phyloP scores from a whole-genome alignment of 441 rosid species.

The Pelargonium cotyledonis region DNA sequence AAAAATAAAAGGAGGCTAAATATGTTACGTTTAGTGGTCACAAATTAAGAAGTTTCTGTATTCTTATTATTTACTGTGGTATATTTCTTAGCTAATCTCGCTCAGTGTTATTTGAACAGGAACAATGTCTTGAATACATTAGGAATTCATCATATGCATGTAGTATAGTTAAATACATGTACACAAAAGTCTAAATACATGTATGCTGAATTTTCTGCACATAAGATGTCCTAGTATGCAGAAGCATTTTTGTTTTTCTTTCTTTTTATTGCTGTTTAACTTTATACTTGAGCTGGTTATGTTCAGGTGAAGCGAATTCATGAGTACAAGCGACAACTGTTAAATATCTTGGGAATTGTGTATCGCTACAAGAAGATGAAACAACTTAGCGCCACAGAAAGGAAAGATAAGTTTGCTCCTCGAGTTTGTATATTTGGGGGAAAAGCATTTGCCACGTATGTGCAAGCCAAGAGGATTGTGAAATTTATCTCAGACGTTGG shows the following conservation, averaged over 20 bases:
- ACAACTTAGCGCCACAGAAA: slow-evolving; percentile 66
- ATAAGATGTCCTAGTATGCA: neutral
- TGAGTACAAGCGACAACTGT: slow-evolving; percentile 84
- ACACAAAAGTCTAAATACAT: too few species aligned
- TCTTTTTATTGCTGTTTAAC: neutral
- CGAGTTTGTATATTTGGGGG: slow-evolving; percentile 97
- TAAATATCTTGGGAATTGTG: slow-evolving; percentile 83
- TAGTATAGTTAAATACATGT: too few species aligned
- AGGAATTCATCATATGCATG: too few species aligned
- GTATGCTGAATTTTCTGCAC: neutral
- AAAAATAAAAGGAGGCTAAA: neutral
- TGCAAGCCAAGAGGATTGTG: slow-evolving; percentile 96
- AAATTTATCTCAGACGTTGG: slow-evolving; percentile 90
- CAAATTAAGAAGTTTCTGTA: too few species aligned
- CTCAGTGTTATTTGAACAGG: neutral
- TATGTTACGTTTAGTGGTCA: too few species aligned
- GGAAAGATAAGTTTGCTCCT: slow-evolving; percentile 57
- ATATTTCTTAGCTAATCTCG: neutral
- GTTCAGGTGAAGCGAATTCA: slow-evolving; percentile 91
- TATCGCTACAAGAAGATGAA: slow-evolving; percentile 94
- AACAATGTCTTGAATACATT: neutral
- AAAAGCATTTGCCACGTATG: slow-evolving; percentile 85
- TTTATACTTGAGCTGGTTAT: slow-evolving; percentile 9
- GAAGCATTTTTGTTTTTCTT: too few species aligned
- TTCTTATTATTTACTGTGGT: neutral